A percentile compares a stretch with the other conserved stretches of the same genome.
These are phyloP conservation scores for Rhizodiscina lignyota DNA, from an alignment of 495 filamentous ascomycete genomes.

Conservation along the genomic window DNA sequence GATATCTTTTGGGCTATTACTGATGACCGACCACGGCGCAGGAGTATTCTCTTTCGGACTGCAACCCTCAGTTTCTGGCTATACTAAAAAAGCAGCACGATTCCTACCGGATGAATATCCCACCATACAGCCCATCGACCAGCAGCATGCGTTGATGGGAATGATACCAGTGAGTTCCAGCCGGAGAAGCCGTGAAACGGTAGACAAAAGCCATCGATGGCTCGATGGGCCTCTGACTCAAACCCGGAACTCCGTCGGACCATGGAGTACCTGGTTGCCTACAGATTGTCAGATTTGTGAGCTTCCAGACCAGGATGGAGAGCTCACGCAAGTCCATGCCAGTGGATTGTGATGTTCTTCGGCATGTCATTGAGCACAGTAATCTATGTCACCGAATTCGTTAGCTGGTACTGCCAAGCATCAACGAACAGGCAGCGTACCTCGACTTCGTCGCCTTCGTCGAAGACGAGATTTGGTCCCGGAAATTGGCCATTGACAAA, in stretches of 20 bases:
- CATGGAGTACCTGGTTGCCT: slow-evolving; percentile 25
- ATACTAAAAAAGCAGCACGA: too few species aligned
- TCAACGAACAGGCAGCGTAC: too few species aligned
- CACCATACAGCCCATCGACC: slow-evolving; percentile 35
- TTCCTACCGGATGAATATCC: slow-evolving; percentile 27
- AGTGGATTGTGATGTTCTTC: slow-evolving; percentile 35
- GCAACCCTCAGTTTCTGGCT: too few species aligned
- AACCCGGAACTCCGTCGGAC: slow-evolving; percentile 34
- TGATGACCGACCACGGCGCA: too few species aligned
- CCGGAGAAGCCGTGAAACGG: slow-evolving; percentile 28
- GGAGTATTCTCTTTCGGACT: too few species aligned
- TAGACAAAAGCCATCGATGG: slow-evolving; percentile 28
- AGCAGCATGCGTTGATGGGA: slow-evolving; percentile 30
- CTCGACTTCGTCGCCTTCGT: slow-evolving; percentile 45
- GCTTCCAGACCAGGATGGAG: too few species aligned
- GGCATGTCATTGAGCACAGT: slow-evolving; percentile 40
- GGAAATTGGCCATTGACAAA: slow-evolving; percentile 46
- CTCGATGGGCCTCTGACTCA: slow-evolving; percentile 28
- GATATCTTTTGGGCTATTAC: too few species aligned
- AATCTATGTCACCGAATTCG: too few species aligned
- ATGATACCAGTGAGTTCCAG: slow-evolving; percentile 40
- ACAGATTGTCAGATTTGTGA: too few species aligned
- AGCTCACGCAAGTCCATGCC: too few species aligned
- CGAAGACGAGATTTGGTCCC: slow-evolving; percentile 33
- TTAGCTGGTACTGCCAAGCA: too few species aligned